phyloP scores from a whole-genome alignment of 176 grass and related monocot species.

The Carex littledalei region DNA sequence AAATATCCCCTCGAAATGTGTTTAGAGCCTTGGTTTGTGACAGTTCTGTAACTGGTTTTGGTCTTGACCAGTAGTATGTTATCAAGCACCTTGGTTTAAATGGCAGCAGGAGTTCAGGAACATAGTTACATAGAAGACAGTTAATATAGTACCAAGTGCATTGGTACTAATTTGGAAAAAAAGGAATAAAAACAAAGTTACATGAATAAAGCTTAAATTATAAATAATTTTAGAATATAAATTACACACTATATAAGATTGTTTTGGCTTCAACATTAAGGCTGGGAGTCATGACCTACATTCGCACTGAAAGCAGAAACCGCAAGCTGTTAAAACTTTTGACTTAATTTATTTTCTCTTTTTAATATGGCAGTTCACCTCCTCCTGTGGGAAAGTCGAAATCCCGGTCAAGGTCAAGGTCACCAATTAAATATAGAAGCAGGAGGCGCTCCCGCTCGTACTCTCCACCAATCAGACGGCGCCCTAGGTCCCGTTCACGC shows the following conservation, averaged over 20 bases:
- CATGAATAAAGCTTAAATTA: background rate
- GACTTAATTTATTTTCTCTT: conserved; percentile 3
- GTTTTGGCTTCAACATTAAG: background rate
- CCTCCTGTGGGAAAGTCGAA: conserved; percentile 38
- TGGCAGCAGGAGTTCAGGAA: background rate
- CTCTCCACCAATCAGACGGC: conserved; percentile 54
- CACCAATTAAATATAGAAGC: conserved; percentile 79
- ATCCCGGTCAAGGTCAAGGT: conserved; percentile 81
- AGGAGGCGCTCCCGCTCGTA: conserved; percentile 65
- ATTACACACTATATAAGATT: background rate
- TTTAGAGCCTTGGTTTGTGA: background rate
- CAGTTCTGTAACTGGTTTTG: background rate
- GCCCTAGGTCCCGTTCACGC: conserved; percentile 47
- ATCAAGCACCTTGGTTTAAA: background rate
- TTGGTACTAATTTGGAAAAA: background rate
- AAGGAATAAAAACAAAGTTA: background rate
- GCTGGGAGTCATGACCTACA: background rate
- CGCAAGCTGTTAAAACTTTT: background rate
- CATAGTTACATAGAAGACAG: background rate
- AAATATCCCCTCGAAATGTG: conserved; percentile 4
- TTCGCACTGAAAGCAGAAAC: background rate
- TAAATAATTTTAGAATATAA: background rate
- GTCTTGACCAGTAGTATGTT: background rate
- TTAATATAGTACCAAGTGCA: background rate
- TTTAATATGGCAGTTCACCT: conserved; percentile 59